Evolutionary conservation across 345 rosid genomes (phyloP).

Genomic region (Gossypium herbaceum): DNA sequence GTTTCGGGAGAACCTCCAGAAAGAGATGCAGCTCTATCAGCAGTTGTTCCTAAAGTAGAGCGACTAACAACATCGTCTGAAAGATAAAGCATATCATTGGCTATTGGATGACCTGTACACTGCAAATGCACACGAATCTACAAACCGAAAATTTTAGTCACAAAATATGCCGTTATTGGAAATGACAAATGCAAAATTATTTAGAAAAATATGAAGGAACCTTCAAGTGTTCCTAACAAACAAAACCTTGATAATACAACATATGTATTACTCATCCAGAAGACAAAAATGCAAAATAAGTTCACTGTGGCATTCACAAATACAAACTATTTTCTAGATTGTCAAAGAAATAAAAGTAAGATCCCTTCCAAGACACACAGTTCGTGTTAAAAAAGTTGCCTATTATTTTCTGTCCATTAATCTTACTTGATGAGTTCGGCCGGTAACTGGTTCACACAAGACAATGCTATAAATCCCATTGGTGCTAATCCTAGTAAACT

Average conservation of each 20-base stretch:
- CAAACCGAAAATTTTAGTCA: conserved; percentile 15
- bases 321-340: background rate
- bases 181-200: background rate
- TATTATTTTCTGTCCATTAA: background rate
- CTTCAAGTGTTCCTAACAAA: background rate
- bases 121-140: conserved; percentile 94
- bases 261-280: background rate
- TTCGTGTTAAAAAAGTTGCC: background rate
- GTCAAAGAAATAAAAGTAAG: background rate
- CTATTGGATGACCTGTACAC: conserved; percentile 80
- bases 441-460: conserved; percentile 87
- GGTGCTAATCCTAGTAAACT: conserved; percentile 76
- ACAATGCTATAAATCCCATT: conserved; percentile 80
- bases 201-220: background rate
- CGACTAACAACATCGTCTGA: conserved; percentile 34
- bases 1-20: conserved; percentile 26
- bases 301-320: conserved; percentile 3
- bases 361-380: background rate
- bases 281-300: background rate
- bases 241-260: background rate
- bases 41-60: conserved; percentile 37
- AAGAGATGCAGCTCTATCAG: conserved; percentile 50
- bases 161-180: background rate
- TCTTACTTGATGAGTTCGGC: conserved; percentile 94
- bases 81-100: conserved; percentile 80